Conservation (phyloP, 257 asterid species). For the Solanum corneliomulleri region DNA sequence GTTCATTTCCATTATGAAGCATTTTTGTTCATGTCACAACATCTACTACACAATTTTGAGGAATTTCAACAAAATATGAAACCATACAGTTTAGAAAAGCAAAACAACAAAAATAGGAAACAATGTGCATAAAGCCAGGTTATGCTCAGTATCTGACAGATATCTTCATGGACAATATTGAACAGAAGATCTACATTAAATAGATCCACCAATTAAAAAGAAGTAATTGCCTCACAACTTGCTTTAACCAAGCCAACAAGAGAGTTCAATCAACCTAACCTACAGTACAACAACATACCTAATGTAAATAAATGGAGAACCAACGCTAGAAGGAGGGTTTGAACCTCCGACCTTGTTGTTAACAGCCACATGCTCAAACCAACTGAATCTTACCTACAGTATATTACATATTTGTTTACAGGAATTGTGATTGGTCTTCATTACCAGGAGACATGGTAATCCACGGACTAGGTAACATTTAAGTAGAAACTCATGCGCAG, state of each 20-base stretch:
- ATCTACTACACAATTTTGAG: background rate
- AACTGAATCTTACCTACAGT: background rate
- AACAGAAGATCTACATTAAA: background rate
- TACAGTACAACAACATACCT: background rate
- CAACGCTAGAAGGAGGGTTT: slow-evolving; percentile 46
- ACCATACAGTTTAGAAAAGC: background rate
- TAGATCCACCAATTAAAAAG: background rate
- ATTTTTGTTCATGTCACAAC: background rate
- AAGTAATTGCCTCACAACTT: background rate
- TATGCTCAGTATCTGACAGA: background rate
- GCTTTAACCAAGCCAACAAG: slow-evolving; percentile 26
- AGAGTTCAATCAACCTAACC: background rate
- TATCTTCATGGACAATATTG: background rate
- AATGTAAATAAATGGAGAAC: background rate
- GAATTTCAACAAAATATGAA: background rate
- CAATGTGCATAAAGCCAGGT: background rate
- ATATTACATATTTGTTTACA: background rate
- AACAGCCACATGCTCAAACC: slow-evolving; percentile 69
- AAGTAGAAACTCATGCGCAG: background rate
- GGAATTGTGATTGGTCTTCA: background rate
- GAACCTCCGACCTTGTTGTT: slow-evolving; percentile 99
- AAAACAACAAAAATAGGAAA: background rate
- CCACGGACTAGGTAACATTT: background rate
- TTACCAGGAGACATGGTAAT: background rate
- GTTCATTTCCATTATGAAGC: background rate